Evolutionary conservation across 1,284 basidiomycete species (phyloP), one percentile per base, ranked within the genome.

Genomic region (Spongiforma sp.): DNA sequence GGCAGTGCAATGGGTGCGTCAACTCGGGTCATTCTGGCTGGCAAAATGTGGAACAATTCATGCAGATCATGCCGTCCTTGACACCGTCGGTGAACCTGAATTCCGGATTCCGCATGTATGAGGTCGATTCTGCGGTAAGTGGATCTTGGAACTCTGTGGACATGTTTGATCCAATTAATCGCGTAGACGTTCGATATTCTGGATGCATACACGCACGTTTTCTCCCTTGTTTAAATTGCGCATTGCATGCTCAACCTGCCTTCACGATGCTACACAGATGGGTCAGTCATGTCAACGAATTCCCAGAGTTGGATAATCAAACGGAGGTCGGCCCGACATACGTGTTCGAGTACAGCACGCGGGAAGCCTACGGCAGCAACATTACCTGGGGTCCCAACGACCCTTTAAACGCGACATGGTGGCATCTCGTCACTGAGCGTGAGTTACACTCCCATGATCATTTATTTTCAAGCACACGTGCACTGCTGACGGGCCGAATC

Each of bases 21-120:
- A n/a, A n/a, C n/a, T n/a, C n/a, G n/a, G n/a, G n/a, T n/a, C n/a
- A n/a, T n/a, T n/a, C n/a, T n/a, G n/a, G n/a, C n/a, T n/a, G n/a
- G n/a, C n/a, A n/a, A n/a, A n/a, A n/a, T n/a, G n/a, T n/a, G n/a
- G n/a, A n/a, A n/a, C n/a, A n/a, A n/a, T n/a, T n/a, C n/a, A n/a
- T 12, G 24, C 28, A 82, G 81, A 87, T 93, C 52, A 85, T 81
- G 9, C 92, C 93, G 0, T 90, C 89, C 0, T 74, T 94, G 33
- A 92, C 90, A 0, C 91, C 91, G 0, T 76, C 86, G 32, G 89
- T 84, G 30, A 90, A 92, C 72, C 79, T 93, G 46, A 94, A 94
- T 75, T 89, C 89, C 17, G 89, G 91, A 4, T 91, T 94, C 80
- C 83, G 91, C 50, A 82, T 93, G 63, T 93, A 93, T 71, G 90